Percentiles rank a stretch among this genome's conserved stretches.
Conservation (phyloP, 2,329 filamentous ascomycete genomes). For the Colletotrichum camelliae region DNA sequence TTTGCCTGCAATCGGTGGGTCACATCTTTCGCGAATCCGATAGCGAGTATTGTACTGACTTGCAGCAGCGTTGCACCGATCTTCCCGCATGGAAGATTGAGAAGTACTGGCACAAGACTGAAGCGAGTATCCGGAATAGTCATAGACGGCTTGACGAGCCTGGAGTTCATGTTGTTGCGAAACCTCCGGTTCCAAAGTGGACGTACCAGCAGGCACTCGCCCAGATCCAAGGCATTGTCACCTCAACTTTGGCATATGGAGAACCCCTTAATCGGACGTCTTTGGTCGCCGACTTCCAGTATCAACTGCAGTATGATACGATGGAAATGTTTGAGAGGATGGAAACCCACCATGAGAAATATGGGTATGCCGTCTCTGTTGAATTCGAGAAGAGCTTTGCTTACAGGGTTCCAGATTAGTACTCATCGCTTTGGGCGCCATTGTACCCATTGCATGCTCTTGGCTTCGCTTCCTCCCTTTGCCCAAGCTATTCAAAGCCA, state of each 20-base stretch:
- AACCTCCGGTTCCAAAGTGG: not conserved
- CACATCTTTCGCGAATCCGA: not conserved
- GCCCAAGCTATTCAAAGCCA: not conserved
- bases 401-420: conserved; percentile 15
- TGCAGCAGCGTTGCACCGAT: conserved; percentile 30
- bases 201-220: not conserved
- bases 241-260: not conserved
- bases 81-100: conserved; percentile 33
- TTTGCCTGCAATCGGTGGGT: conserved; percentile 38
- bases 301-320: conserved; percentile 52
- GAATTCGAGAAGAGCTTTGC: not conserved
- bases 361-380: not conserved
- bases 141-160: not conserved
- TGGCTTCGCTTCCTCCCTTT: conserved; percentile 32
- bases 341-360: conserved; percentile 30
- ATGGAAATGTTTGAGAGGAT: conserved; percentile 58
- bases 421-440: conserved; percentile 25
- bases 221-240: not conserved
- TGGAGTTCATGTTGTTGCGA: not conserved
- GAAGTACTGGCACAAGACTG: conserved; percentile 16
- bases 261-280: conserved; percentile 34
- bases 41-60: conserved; percentile 11
- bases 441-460: conserved; percentile 32
- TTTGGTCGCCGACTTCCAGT: conserved; percentile 31
- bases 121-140: not conserved